Conservation (phyloP, 129 eudicot species). For the Chrysanthemum seticuspe region DNA sequence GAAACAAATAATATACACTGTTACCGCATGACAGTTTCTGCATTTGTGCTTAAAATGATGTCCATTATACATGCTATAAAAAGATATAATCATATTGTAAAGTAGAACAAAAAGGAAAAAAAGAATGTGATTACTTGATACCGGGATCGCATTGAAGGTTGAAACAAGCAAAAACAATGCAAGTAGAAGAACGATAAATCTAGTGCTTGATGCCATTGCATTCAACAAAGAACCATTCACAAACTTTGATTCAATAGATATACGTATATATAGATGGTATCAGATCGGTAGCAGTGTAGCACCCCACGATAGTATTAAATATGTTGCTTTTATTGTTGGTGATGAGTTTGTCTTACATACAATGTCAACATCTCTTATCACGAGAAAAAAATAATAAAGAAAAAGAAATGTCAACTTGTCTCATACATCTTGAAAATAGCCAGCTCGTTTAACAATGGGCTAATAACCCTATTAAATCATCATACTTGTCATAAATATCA, state of each 20-base stretch:
- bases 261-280: slow-evolving; percentile 8
- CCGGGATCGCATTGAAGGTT: slow-evolving; percentile 45
- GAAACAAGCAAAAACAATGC: slow-evolving; percentile 27
- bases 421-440: too few species aligned
- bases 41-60: background rate
- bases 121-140: slow-evolving; percentile 44
- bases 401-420: too few species aligned
- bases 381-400: too few species aligned
- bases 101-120: background rate
- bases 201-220: slow-evolving; percentile 30
- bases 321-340: slow-evolving; percentile 12
- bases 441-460: too few species aligned
- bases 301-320: slow-evolving; percentile 15
- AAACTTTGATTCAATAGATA: slow-evolving; percentile 15
- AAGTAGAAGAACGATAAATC: slow-evolving; percentile 38
- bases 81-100: background rate
- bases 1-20: background rate
- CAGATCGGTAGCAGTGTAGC: slow-evolving; percentile 15
- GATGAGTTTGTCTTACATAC: slow-evolving; percentile 6
- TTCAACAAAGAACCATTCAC: slow-evolving; percentile 16
- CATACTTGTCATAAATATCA: too few species aligned
- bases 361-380: slow-evolving; percentile 17
- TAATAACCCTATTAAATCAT: too few species aligned
- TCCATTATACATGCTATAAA: background rate
- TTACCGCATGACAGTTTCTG: background rate